A percentile compares a stretch with the other conserved stretches of the same genome.
Evolutionary conservation across 805 yeast species (phyloP).

Genomic region (Yarrowia sp.): DNA sequence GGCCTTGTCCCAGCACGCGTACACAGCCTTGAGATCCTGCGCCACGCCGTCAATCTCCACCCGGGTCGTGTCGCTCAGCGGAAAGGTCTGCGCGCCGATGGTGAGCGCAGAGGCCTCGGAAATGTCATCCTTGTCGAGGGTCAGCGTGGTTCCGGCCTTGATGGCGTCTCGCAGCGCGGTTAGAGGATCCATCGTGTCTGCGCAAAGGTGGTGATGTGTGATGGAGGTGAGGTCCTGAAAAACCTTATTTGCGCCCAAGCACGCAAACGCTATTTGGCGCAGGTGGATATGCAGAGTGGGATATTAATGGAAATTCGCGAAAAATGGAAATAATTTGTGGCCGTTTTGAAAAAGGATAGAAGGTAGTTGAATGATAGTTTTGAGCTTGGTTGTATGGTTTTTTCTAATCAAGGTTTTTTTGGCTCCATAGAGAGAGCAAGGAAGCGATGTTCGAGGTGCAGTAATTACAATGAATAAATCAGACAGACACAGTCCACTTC

Average conservation of each 20-base stretch:
- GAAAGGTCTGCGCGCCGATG: constrained; percentile 1
- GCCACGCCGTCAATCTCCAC: constrained; percentile 17
- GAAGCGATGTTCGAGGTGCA: too few relatives aligned
- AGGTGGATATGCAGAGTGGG: too few relatives aligned
- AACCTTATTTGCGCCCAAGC: constrained; percentile 43
- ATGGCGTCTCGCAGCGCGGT: constrained; percentile 38
- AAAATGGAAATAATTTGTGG: constrained; percentile 31
- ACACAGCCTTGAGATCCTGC: constrained; percentile 52
- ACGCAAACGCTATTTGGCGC: too few relatives aligned
- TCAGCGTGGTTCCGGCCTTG: constrained; percentile 33
- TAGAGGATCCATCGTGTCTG: constrained; percentile 35
- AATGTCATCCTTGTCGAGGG: constrained; percentile 33
- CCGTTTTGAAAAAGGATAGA: too few relatives aligned
- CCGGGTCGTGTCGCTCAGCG: neutral
- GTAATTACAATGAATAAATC: too few relatives aligned
- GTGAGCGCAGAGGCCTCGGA: constrained; percentile 25
- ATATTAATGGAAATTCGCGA: neutral
- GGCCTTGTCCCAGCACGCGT: constrained; percentile 74
- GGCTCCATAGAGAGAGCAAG: too few relatives aligned
- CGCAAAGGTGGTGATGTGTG: constrained; percentile 12
- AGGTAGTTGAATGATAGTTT: too few relatives aligned
- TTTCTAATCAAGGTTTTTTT: too few relatives aligned
- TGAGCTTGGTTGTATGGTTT: too few relatives aligned
- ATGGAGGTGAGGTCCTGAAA: constrained; percentile 47
- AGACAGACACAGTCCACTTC: too few relatives aligned